Evolutionary conservation across 2,329 filamentous ascomycete genomes (phyloP).

Genomic region (Pseudogymnoascus sp.): DNA sequence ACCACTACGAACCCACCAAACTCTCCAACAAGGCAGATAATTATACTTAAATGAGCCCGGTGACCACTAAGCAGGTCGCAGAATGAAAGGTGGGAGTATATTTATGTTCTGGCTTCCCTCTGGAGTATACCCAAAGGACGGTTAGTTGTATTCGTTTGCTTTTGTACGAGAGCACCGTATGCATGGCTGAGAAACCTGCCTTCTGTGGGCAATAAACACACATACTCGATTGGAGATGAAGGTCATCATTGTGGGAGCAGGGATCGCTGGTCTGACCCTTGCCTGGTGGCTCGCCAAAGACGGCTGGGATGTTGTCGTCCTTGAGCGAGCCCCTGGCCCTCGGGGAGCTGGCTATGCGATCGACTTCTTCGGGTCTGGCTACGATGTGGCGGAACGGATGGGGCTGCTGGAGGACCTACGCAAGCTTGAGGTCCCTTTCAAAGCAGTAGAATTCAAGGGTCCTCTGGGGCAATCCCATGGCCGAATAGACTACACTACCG

Average conservation of each 20-base stretch:
- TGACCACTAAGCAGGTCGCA: not conserved
- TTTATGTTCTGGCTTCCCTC: not conserved
- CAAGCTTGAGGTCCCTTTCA: not conserved
- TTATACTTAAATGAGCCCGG: not conserved
- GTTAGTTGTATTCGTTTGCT: not conserved
- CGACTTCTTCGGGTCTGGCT: not conserved
- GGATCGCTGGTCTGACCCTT: not conserved
- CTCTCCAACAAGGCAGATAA: not conserved
- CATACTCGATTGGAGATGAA: not conserved
- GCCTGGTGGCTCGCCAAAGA: conserved; percentile 4
- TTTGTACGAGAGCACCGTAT: not conserved
- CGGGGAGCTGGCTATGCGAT: not conserved
- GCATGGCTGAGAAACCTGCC: not conserved
- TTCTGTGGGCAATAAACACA: not conserved
- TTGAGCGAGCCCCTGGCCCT: not conserved
- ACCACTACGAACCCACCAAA: not conserved
- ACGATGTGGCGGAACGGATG: not conserved
- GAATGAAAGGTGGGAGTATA: not conserved
- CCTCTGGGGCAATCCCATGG: not conserved
- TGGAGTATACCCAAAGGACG: not conserved
- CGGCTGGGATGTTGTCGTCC: not conserved
- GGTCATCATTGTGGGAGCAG: not conserved
- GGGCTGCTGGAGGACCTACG: not conserved
- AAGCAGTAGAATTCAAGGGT: not conserved
- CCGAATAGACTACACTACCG: not conserved